Conservation (phyloP, 768 basidiomycete genomes). For the Lentinula sp. region DNA sequence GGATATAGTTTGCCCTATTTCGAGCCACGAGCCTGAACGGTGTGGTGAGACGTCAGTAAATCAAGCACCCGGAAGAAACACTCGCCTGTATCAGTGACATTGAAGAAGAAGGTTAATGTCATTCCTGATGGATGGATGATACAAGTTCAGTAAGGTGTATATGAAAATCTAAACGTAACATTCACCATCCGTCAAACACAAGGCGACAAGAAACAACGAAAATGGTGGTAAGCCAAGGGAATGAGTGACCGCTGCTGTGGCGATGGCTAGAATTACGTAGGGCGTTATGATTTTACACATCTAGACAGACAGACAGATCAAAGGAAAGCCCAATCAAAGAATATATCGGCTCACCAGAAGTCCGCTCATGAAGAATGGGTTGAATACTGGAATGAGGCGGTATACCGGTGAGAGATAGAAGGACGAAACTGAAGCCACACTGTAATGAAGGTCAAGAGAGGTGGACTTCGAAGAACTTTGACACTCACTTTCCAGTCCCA, state of each 20-base stretch:
- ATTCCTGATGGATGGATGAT: conserved; percentile 42
- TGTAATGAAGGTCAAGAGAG: conserved; percentile 18
- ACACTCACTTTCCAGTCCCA: conserved; percentile 73
- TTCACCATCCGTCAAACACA: conserved; percentile 67
- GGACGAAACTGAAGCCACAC: conserved; percentile 83
- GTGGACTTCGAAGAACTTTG: neutral
- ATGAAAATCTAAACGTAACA: conserved; percentile 9
- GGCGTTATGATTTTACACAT: conserved; percentile 81
- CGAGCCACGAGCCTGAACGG: conserved; percentile 70
- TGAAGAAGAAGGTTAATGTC: conserved; percentile 81
- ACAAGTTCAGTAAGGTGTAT: neutral
- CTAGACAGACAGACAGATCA: conserved; percentile 23
- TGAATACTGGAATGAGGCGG: conserved; percentile 80
- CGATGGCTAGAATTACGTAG: conserved; percentile 68
- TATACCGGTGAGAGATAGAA: conserved; percentile 89
- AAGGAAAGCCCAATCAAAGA: neutral
- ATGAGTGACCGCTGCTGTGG: conserved; percentile 64
- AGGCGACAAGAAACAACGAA: conserved; percentile 71
- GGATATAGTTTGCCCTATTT: conserved; percentile 84
- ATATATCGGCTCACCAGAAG: conserved; percentile 45
- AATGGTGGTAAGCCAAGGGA: conserved; percentile 68
- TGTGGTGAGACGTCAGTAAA: conserved; percentile 2
- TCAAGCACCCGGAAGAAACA: neutral
- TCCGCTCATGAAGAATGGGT: conserved; percentile 76
- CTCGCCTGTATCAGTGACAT: conserved; percentile 72